A percentile compares a stretch with the other conserved stretches of the same genome.
phyloP scores from a whole-genome alignment of 257 asterid genomes.

The Salvia rosmarinus region DNA sequence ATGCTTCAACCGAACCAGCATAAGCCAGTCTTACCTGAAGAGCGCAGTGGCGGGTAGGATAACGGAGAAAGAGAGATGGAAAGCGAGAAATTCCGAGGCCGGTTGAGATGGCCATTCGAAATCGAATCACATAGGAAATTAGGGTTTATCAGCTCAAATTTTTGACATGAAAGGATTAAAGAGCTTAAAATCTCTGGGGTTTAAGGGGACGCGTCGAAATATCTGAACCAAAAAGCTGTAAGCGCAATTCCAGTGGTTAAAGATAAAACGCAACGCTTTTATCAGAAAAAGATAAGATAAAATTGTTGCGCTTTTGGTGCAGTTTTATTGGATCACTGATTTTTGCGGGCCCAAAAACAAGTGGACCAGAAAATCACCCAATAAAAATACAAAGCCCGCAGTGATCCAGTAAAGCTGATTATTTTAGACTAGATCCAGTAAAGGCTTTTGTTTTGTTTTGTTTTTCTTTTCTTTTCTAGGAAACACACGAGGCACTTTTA shows the following conservation, averaged over 20 bases:
- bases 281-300: no score
- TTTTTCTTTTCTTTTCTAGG: no score
- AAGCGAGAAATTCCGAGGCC: conserved; percentile 61
- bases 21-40: conserved; percentile 51
- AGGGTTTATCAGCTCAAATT: conserved; percentile 39
- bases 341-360: conserved; percentile 1
- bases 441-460: no score
- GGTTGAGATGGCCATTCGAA: conserved; percentile 61
- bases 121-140: conserved; percentile 32
- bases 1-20: conserved; percentile 62
- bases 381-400: no score
- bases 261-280: no score
- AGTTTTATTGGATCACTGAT: no score
- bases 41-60: conserved; percentile 47
- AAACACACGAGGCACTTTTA: neutral
- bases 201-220: conserved; percentile 27
- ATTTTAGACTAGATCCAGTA: no score
- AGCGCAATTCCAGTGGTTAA: neutral
- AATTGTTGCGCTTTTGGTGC: no score
- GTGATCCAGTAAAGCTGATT: no score
- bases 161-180: neutral
- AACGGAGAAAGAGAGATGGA: conserved; percentile 45
- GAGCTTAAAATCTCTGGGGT: conserved; percentile 34
- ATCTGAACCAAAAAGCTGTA: conserved; percentile 12
- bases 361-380: no score